Evolutionary conservation across 805 yeast species (phyloP).

Genomic region (Kuraishia borneana): DNA sequence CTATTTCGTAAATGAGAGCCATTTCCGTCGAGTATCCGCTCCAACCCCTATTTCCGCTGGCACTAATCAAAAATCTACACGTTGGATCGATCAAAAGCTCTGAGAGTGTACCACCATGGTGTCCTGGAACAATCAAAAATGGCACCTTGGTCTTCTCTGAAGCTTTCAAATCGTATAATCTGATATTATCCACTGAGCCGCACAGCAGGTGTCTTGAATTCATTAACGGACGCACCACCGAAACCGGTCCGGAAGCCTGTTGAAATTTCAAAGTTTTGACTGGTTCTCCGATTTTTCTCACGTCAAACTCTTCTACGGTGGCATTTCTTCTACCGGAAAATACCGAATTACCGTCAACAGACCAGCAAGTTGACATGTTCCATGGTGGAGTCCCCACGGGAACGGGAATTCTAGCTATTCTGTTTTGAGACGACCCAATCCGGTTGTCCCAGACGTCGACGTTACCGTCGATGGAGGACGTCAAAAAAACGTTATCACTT

Average conservation of each 20-base stretch:
- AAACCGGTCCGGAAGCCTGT: slow-evolving; percentile 80
- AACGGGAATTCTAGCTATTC: slow-evolving; percentile 21
- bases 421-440: slow-evolving; percentile 6
- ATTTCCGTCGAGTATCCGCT: slow-evolving; percentile 71
- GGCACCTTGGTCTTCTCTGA: slow-evolving; percentile 42
- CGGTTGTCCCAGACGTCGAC: slow-evolving; percentile 79
- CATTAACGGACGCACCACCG: slow-evolving; percentile 70
- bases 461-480: slow-evolving; percentile 78
- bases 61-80: slow-evolving; percentile 76
- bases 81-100: slow-evolving; percentile 76
- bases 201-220: slow-evolving; percentile 71
- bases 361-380: slow-evolving; percentile 89
- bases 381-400: slow-evolving; percentile 79
- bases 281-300: slow-evolving; percentile 43
- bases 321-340: slow-evolving; percentile 88
- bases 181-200: slow-evolving; percentile 83
- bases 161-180: slow-evolving; percentile 66
- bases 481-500: slow-evolving; percentile 45
- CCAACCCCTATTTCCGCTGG: slow-evolving; percentile 96
- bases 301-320: slow-evolving; percentile 63
- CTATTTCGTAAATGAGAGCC: slow-evolving; percentile 75
- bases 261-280: slow-evolving; percentile 64
- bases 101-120: slow-evolving; percentile 85
- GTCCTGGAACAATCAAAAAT: slow-evolving; percentile 89
- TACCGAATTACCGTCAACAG: slow-evolving; percentile 65